phyloP scores from a whole-genome alignment of 176 grass and related monocot genomes.

The Avena atlantica region DNA sequence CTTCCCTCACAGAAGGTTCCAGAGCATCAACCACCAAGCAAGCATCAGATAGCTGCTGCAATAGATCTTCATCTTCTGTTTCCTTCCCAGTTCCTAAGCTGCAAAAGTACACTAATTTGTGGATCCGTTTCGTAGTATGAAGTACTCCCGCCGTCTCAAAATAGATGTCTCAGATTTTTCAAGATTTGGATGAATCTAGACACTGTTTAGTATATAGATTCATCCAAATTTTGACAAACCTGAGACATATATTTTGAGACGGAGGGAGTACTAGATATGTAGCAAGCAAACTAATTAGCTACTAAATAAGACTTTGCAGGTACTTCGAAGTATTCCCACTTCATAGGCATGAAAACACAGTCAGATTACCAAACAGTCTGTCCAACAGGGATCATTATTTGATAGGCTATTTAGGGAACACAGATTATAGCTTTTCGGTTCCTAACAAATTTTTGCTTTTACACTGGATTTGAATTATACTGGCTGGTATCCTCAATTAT shows the following conservation, averaged over 20 bases:
- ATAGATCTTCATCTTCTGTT: conserved; percentile 85
- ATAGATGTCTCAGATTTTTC: too few relatives aligned
- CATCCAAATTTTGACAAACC: too few relatives aligned
- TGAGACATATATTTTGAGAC: too few relatives aligned
- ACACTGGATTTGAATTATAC: conserved; percentile 4
- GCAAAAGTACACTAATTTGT: conserved; percentile 43
- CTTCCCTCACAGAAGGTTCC: conserved; percentile 95
- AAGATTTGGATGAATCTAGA: too few relatives aligned
- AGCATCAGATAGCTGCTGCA: conserved; percentile 96
- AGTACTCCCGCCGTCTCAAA: not conserved
- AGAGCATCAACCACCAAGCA: conserved; percentile 98
- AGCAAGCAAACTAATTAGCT: not conserved
- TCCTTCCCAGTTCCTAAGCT: conserved; percentile 99
- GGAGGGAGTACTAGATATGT: conserved; percentile 5
- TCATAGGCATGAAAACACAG: not conserved
- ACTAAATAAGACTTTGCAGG: conserved; percentile 26
- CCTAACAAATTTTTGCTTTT: not conserved
- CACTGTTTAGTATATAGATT: too few relatives aligned
- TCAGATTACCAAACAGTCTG: conserved; percentile 15
- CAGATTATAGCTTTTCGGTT: not conserved
- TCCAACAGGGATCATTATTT: conserved; percentile 36
- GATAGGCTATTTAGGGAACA: conserved; percentile 7
- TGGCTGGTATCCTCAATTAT: not conserved
- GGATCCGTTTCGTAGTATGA: not conserved
- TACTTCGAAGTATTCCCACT: not conserved